Evolutionary conservation across 257 asterid genomes (phyloP).

Genomic region (Jacaranda copaia): DNA sequence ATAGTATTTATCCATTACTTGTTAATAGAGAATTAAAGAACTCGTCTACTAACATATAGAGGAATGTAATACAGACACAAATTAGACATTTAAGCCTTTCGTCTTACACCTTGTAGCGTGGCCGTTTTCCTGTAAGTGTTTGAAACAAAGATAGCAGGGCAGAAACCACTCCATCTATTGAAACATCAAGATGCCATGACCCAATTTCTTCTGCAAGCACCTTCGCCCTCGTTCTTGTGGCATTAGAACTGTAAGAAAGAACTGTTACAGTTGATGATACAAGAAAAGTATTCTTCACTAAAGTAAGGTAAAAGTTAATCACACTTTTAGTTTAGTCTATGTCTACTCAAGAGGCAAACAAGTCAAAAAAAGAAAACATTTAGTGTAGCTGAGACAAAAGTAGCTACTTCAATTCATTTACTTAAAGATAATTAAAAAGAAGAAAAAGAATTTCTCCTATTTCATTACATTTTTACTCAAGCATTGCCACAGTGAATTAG

Average conservation of each 20-base stretch:
- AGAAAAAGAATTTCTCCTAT: not conserved
- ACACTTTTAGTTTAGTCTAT: slow-evolving; percentile 6
- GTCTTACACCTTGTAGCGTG: slow-evolving; percentile 75
- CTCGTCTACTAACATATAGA: slow-evolving; percentile 12
- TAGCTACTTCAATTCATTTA: slow-evolving; percentile 13
- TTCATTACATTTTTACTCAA: not conserved
- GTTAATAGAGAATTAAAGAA: not conserved
- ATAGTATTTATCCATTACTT: not conserved
- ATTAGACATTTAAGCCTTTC: slow-evolving; percentile 17
- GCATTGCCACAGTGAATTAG: not conserved
- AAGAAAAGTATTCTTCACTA: slow-evolving; percentile 20
- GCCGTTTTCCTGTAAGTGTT: slow-evolving; percentile 83
- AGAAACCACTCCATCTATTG: slow-evolving; percentile 86
- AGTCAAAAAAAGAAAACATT: slow-evolving; percentile 11
- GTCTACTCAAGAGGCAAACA: slow-evolving; percentile 15
- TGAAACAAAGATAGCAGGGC: slow-evolving; percentile 81
- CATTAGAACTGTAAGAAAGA: slow-evolving; percentile 70
- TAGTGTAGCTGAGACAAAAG: slow-evolving; percentile 8
- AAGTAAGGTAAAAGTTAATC: slow-evolving; percentile 16
- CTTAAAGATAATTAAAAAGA: not conserved
- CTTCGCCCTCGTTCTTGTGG: slow-evolving; percentile 76
- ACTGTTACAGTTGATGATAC: slow-evolving; percentile 23
- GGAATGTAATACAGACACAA: slow-evolving; percentile 9
- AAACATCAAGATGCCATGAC: slow-evolving; percentile 92
- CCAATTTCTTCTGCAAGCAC: slow-evolving; percentile 94